Evolutionary conservation across 176 grass and related monocot species (phyloP).

Genomic region (Lolium multiflorum): DNA sequence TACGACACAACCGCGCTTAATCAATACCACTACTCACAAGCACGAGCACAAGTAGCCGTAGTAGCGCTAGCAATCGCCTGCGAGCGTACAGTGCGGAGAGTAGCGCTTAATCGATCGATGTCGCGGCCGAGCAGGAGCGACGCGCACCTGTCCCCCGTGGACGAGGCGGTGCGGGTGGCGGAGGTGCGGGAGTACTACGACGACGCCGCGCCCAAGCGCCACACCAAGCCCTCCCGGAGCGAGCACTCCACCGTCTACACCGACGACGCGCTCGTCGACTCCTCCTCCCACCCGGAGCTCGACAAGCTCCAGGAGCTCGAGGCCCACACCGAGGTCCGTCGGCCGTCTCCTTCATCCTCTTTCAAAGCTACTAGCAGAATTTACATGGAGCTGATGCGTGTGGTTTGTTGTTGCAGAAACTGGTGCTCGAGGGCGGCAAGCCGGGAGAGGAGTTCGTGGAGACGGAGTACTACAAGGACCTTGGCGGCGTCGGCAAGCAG

Average conservation of each 20-base stretch:
- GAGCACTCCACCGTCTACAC: constrained; percentile 64
- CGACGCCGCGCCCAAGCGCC: constrained; percentile 67
- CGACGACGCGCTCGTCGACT: constrained; percentile 50
- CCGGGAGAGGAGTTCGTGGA: constrained; percentile 74
- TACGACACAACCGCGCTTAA: background rate
- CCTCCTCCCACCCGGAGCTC: constrained; percentile 65
- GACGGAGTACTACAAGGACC: constrained; percentile 88
- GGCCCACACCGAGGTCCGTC: constrained; percentile 54
- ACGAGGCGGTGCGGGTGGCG: constrained; percentile 57
- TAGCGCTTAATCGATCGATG: constrained; percentile 40
- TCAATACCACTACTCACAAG: background rate
- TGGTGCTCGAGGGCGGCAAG: constrained; percentile 57
- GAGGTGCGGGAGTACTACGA: constrained; percentile 72
- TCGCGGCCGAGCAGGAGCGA: constrained; percentile 77
- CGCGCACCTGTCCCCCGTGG: constrained; percentile 58
- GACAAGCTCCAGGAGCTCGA: constrained; percentile 71
- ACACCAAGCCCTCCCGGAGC: constrained; percentile 88
- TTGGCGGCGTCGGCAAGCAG: constrained; percentile 74
- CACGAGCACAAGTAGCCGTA: background rate
- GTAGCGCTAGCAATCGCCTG: background rate
- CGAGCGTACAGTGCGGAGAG: background rate
- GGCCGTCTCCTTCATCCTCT: too few species aligned
- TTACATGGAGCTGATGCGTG: background rate
- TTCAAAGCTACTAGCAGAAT: too few species aligned
- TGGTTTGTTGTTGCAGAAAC: constrained; percentile 44